Evolutionary conservation across 2,329 filamentous ascomycete genomes (phyloP).

Genomic region (Cryphonectria parasitica): DNA sequence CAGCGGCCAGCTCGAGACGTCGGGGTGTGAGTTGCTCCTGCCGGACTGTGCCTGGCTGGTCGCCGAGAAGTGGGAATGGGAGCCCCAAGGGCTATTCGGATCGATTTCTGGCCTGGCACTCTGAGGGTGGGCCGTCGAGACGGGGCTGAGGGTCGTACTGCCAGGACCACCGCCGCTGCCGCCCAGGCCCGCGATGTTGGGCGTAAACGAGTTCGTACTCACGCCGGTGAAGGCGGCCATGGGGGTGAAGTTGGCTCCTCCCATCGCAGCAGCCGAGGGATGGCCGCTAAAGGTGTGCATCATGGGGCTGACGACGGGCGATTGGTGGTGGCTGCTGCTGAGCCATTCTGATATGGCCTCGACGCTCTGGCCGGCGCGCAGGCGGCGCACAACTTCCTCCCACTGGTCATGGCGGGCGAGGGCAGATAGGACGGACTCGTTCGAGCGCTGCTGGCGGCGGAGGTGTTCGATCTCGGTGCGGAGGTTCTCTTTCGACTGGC

Average conservation of each 20-base stretch:
- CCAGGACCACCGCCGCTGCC: not conserved
- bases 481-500: constrained; percentile 66
- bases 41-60: constrained; percentile 52
- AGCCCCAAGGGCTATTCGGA: constrained; percentile 51
- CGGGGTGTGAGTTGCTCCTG: constrained; percentile 51
- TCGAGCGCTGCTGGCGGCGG: constrained; percentile 57
- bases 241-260: constrained; percentile 34
- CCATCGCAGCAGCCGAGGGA: constrained; percentile 34
- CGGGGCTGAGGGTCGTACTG: constrained; percentile 37
- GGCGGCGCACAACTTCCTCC: constrained; percentile 57
- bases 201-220: constrained; percentile 36
- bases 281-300: constrained; percentile 37
- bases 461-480: constrained; percentile 63
- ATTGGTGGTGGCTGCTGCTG: constrained; percentile 22
- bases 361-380: constrained; percentile 58
- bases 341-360: constrained; percentile 63
- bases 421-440: constrained; percentile 59
- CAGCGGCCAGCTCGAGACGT: constrained; percentile 49
- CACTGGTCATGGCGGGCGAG: constrained; percentile 54
- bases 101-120: constrained; percentile 45
- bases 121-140: constrained; percentile 38
- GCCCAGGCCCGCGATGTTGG: constrained; percentile 31
- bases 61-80: constrained; percentile 43
- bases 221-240: constrained; percentile 38
- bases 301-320: constrained; percentile 38